phyloP scores from a whole-genome alignment of 306 rosid species.

The Astragalus glycyphyllos region DNA sequence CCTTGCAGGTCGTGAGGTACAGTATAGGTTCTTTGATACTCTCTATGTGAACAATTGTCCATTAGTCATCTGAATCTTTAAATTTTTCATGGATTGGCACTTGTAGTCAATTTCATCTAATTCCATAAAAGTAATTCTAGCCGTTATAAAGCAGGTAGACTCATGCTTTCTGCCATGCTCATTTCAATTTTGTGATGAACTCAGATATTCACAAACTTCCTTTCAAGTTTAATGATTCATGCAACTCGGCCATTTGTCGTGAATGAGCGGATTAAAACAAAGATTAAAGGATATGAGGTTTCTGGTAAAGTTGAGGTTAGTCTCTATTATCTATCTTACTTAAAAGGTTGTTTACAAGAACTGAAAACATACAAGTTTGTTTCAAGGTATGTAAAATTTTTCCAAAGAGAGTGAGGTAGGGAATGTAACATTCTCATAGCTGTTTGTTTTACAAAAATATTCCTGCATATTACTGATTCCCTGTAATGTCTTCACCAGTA shows the following conservation, averaged over 20 bases:
- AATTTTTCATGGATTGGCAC: conserved; percentile 11
- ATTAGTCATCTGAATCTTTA: conserved; percentile 26
- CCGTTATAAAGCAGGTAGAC: conserved; percentile 29
- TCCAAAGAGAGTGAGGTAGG: no score
- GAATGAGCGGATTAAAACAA: conserved; percentile 93
- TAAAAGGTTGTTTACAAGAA: conserved; percentile 11
- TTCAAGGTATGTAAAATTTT: no score
- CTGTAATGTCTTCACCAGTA: no score
- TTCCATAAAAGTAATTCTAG: conserved; percentile 4
- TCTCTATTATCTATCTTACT: conserved; percentile 32
- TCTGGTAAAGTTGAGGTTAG: conserved; percentile 98
- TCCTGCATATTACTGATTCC: no score
- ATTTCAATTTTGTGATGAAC: conserved; percentile 52
- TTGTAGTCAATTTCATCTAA: conserved; percentile 38
- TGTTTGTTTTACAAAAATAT: no score
- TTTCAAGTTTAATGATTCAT: conserved; percentile 94
- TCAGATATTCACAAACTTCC: conserved; percentile 97
- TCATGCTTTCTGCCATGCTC: conserved; percentile 37
- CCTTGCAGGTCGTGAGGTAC: conserved; percentile 98
- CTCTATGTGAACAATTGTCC: conserved; percentile 5
- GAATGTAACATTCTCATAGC: no score
- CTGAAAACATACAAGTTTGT: background rate
- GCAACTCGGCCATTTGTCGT: conserved; percentile 92
- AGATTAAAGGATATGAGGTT: conserved; percentile 95
- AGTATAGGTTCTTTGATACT: conserved; percentile 41